Conservation (phyloP, 1,139 yeast genomes). For the Blastobotrys indianensis region DNA sequence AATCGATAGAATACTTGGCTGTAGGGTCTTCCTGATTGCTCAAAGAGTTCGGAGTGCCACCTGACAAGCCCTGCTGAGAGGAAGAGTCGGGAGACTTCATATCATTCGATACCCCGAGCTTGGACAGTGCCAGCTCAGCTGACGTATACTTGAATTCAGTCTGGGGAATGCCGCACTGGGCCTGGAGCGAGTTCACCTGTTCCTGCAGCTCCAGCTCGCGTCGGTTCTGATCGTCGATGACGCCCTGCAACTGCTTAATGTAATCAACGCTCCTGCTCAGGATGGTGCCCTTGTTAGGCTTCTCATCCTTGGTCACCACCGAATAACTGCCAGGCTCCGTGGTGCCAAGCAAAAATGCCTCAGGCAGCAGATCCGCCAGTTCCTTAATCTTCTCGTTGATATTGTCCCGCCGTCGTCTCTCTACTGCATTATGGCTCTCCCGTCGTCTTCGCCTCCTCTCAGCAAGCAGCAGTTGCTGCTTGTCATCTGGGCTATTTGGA, state of each 20-base stretch:
- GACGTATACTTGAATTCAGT: conserved; percentile 62
- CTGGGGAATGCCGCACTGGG: conserved; percentile 37
- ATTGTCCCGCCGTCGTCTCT: conserved; percentile 74
- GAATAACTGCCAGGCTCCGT: conserved; percentile 16
- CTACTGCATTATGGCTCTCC: conserved; percentile 41
- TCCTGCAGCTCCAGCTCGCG: conserved; percentile 70
- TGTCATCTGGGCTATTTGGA: conserved; percentile 15
- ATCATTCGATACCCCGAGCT: conserved; percentile 7
- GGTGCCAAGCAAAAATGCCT: conserved; percentile 42
- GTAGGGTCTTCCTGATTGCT: too few species aligned
- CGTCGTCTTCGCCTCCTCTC: conserved; percentile 41
- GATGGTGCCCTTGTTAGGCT: conserved; percentile 90
- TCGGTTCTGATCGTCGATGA: conserved; percentile 62
- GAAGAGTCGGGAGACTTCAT: not conserved
- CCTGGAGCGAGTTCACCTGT: conserved; percentile 51
- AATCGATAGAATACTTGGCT: too few species aligned
- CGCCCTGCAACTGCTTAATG: conserved; percentile 63
- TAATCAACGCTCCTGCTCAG: conserved; percentile 81
- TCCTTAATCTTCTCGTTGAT: conserved; percentile 88
- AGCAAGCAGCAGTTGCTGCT: conserved; percentile 20
- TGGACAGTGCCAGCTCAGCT: conserved; percentile 72
- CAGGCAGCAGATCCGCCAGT: conserved; percentile 63
- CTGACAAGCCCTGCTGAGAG: too few species aligned
- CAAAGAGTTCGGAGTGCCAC: too few species aligned
- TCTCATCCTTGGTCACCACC: conserved; percentile 64